Conservation (phyloP, 176 grass and related monocot species). For the Carex kokanica region DNA sequence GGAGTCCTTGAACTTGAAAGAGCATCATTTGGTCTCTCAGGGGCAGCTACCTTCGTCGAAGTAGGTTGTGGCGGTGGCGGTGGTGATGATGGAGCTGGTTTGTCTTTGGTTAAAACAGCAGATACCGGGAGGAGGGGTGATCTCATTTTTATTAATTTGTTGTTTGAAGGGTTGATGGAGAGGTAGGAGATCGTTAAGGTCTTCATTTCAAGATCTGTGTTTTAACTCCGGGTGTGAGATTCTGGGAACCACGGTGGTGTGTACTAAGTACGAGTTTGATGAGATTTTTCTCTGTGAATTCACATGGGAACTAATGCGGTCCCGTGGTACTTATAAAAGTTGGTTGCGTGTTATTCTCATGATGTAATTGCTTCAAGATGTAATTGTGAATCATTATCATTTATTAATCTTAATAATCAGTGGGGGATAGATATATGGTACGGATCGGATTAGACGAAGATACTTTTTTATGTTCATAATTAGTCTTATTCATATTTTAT, state of each 20-base stretch:
- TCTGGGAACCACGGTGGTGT: not conserved
- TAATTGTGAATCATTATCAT: not conserved
- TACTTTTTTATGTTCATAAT: no score
- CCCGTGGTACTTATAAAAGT: not conserved
- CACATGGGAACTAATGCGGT: not conserved
- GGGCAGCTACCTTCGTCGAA: not conserved
- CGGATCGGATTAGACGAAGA: no score
- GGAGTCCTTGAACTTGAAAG: not conserved
- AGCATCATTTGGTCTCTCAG: not conserved
- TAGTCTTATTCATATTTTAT: no score
- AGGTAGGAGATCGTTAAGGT: conserved; percentile 7
- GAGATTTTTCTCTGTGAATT: not conserved
- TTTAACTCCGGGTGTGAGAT: not conserved
- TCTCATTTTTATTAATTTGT: conserved; percentile 8
- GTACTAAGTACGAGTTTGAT: not conserved
- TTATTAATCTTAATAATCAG: not conserved
- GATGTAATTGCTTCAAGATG: not conserved
- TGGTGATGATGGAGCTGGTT: not conserved
- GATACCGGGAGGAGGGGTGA: not conserved
- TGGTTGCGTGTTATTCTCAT: not conserved
- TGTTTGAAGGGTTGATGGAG: not conserved
- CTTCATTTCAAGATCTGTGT: conserved; percentile 9
- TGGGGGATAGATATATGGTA: no score
- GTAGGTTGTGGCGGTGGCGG: not conserved
- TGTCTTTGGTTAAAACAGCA: conserved; percentile 12